These are phyloP conservation scores for Fusarium proliferatum DNA, from an alignment of 2,329 filamentous ascomycete genomes.

Conservation along the genomic window DNA sequence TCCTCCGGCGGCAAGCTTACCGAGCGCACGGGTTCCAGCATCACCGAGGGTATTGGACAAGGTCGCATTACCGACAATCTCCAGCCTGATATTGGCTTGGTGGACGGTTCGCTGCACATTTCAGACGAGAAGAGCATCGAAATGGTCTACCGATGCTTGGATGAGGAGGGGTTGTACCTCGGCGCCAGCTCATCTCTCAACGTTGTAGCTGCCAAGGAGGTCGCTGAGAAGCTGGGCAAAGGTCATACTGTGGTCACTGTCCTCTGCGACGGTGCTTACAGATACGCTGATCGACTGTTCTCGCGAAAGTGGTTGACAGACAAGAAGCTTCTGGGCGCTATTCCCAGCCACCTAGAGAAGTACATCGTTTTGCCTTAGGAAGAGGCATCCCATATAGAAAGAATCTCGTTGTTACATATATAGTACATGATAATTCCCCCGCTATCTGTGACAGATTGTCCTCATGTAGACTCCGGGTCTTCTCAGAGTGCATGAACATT, in stretches of 20 bases:
- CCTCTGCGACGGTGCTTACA: conserved; percentile 95
- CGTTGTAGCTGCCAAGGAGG: conserved; percentile 93
- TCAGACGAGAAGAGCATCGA: conserved; percentile 94
- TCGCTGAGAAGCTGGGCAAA: conserved; percentile 88
- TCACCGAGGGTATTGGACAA: conserved; percentile 98
- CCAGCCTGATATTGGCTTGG: conserved; percentile 80
- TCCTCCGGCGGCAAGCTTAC: conserved; percentile 82
- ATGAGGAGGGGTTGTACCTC: conserved; percentile 95
- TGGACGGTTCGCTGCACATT: conserved; percentile 88
- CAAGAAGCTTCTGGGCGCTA: conserved; percentile 83
- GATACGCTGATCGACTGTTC: conserved; percentile 95
- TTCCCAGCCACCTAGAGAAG: conserved; percentile 87
- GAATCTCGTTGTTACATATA: conserved; percentile 45
- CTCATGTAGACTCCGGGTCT: not conserved
- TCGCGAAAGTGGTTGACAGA: conserved; percentile 88
- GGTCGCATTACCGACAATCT: conserved; percentile 97
- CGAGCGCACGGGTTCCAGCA: conserved; percentile 86
- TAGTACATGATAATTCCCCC: conserved; percentile 31
- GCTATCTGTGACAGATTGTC: not conserved
- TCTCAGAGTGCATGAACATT: not conserved
- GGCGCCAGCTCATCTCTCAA: conserved; percentile 95
- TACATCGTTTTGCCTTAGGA: conserved; percentile 89
- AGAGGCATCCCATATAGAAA: conserved; percentile 43
- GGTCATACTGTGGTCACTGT: conserved; percentile 94
- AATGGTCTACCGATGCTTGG: conserved; percentile 96